These are phyloP conservation scores for Acanthochlamys bracteata DNA, from an alignment of 106 monocot species.

Conservation along the genomic window DNA sequence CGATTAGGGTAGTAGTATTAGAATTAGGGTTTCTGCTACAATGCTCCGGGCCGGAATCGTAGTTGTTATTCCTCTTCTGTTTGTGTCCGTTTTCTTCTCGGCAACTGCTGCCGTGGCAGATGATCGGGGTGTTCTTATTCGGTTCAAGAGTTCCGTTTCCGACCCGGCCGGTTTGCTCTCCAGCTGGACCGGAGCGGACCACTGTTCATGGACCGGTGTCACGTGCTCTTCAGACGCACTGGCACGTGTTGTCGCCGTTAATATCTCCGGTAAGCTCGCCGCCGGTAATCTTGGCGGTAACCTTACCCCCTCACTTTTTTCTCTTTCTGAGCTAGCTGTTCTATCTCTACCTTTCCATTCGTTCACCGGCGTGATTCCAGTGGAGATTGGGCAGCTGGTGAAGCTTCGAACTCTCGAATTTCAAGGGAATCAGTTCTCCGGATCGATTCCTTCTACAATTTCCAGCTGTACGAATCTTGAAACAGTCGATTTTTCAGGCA, in stretches of 20 bases:
- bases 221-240: constrained; percentile 19
- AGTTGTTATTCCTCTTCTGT: not conserved
- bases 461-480: constrained; percentile 30
- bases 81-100: constrained; percentile 1
- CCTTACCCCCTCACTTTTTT: constrained; percentile 16
- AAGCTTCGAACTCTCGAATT: constrained; percentile 33
- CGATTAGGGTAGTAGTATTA: constrained; percentile 14
- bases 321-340: constrained; percentile 23
- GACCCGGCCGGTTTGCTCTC: constrained; percentile 39
- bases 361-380: constrained; percentile 37
- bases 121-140: constrained; percentile 22
- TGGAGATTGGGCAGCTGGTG: constrained; percentile 33
- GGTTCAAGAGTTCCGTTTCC: constrained; percentile 40
- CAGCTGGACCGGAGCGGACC: constrained; percentile 26
- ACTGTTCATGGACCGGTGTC: constrained; percentile 46
- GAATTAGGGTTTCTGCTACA: constrained; percentile 9
- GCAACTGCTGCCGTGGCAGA: not conserved
- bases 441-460: constrained; percentile 53
- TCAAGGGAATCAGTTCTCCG: constrained; percentile 36
- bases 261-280: constrained; percentile 17
- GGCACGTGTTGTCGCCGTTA: constrained; percentile 29
- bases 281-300: constrained; percentile 22
- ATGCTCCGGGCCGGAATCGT: constrained; percentile 1
- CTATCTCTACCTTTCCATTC: constrained; percentile 30
- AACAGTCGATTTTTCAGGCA: constrained; percentile 52